These are phyloP conservation scores for Drechslerella dactyloides DNA, from an alignment of 2,329 filamentous ascomycete genomes.

Conservation along the genomic window DNA sequence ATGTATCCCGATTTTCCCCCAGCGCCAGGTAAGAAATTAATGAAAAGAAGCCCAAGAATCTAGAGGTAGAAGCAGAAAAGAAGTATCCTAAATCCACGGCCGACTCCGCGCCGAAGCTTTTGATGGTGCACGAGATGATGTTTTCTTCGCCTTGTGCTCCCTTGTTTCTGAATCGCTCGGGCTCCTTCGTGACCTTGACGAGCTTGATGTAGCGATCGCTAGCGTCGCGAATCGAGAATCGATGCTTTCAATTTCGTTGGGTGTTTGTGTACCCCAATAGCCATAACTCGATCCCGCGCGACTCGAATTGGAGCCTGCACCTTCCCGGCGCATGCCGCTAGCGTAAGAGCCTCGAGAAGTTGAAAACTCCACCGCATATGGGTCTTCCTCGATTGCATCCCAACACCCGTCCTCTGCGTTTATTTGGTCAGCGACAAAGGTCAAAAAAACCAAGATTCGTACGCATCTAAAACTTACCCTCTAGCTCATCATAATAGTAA, in stretches of 20 bases:
- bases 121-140: not conserved
- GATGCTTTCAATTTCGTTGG: slow-evolving; percentile 5
- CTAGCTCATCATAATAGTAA: not conserved
- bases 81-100: not conserved
- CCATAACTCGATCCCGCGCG: not conserved
- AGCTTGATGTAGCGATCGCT: slow-evolving; percentile 5
- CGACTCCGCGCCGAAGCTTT: not conserved
- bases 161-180: not conserved
- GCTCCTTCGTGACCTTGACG: not conserved
- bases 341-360: not conserved
- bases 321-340: no score
- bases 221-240: slow-evolving; percentile 13
- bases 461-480: not conserved
- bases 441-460: not conserved
- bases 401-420: slow-evolving; percentile 15
- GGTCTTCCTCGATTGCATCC: slow-evolving; percentile 20
- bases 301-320: not conserved
- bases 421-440: not conserved
- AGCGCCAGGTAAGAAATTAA: no score
- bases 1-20: no score
- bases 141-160: not conserved
- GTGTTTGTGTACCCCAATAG: not conserved
- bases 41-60: not conserved
- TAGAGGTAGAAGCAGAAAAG: not conserved
- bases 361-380: slow-evolving; percentile 15